A percentile compares a stretch with the other conserved stretches of the same genome.
These are phyloP conservation scores for Gaertneriomyces semiglobifer DNA, from an alignment of 192 early-diverging fungal species.

Conservation along the genomic window DNA sequence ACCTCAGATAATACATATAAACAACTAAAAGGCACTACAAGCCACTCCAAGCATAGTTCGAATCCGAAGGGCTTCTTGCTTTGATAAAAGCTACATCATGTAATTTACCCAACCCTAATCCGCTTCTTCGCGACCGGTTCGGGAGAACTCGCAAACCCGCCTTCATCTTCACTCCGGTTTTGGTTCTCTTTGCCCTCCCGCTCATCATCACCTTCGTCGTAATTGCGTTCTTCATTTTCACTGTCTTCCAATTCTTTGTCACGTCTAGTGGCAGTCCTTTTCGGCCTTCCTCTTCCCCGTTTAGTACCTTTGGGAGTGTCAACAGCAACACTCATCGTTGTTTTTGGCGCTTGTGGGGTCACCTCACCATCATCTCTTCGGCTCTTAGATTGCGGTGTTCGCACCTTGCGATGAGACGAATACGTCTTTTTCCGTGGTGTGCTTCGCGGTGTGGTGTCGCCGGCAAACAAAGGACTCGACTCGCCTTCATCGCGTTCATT, in stretches of 20 bases:
- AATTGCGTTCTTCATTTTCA: background rate
- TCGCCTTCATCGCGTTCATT: slow-evolving; percentile 2
- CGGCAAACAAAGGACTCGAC: background rate
- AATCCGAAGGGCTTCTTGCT: too few relatives aligned
- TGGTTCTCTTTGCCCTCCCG: background rate
- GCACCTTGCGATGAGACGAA: background rate
- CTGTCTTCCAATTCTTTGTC: background rate
- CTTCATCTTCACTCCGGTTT: slow-evolving; percentile 1
- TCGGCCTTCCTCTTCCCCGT: background rate
- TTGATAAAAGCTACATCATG: too few relatives aligned
- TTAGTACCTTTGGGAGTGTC: background rate
- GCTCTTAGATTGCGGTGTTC: background rate
- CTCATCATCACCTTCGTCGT: background rate
- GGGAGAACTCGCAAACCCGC: slow-evolving; percentile 26
- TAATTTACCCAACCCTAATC: slow-evolving; percentile 7
- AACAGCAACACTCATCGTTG: background rate
- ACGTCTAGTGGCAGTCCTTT: background rate
- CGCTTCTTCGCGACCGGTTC: slow-evolving; percentile 19
- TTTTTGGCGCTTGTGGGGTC: background rate
- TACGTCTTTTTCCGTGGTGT: background rate
- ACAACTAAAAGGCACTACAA: too few relatives aligned
- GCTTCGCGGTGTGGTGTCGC: background rate
- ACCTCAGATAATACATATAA: too few relatives aligned
- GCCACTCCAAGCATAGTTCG: too few relatives aligned
- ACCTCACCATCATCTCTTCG: background rate